Evolutionary conservation across 768 basidiomycete genomes (phyloP), one percentile per base, ranked within the genome.

Genomic region (Suillus placidus): DNA sequence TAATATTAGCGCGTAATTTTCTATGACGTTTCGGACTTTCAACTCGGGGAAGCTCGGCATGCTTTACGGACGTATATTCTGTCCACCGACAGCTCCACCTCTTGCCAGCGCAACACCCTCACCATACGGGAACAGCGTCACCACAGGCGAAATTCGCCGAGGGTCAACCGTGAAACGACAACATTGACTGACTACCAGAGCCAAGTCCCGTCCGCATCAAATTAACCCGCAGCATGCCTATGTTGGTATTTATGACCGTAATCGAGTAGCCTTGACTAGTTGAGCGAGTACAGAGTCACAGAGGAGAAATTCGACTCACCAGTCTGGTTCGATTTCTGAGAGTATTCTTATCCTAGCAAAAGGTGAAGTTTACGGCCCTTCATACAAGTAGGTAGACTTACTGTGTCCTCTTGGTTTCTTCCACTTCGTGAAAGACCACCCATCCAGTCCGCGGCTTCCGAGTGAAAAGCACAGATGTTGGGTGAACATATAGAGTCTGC

Each of bases 371-470:
- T 62, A 58, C n/a, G 51, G 9, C n/a, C 7, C 30, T 30, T 13
- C 8, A 10, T 43, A n/a, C 14, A 38, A 43, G 30, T 2, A 43
- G 34, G 34, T 23, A 30, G 51, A 75, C 92, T 71, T 70, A 93
- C 93, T 93, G 96, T 49, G 88, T 89, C 74, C 95, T 97, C 69
- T 94, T 96, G 0, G 97, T 98, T 77, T 99, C 97, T 71, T 98
- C 91, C 81, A 97, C 89, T 75, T 98, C 95, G 71, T 98, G 95
- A 72, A 90, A 98, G 10, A 99, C 82, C 4, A 99, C 93, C 94
- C 95, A 98, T 8, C 93, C 93, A 1, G 91, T 91, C 30, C 88
- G 85, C 10, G 97, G 93, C 72, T 93, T 95, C 51, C 97, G 81
- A 0, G 94, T 97, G 74, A 99, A 99, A 61, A 98, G 79, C 8